A percentile compares a stretch with the other conserved stretches of the same genome.
Evolutionary conservation across 495 filamentous ascomycete genomes (phyloP).

Genomic region (Aspergillus conjunctus): DNA sequence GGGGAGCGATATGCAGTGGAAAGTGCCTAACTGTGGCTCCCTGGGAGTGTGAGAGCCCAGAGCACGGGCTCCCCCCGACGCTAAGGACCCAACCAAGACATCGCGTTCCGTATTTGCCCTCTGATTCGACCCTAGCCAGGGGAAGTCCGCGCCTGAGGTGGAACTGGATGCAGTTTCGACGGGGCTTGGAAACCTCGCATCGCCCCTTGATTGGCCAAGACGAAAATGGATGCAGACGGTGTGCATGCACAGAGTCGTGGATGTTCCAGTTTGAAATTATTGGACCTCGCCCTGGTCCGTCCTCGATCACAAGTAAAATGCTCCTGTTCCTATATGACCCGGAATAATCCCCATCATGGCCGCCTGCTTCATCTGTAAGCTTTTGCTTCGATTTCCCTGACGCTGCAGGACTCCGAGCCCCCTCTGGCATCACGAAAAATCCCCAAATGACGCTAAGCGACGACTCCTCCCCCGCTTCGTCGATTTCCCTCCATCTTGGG

Average conservation of each 20-base stretch:
- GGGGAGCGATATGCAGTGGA: neutral
- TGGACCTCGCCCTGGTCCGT: neutral
- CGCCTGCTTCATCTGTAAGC: neutral
- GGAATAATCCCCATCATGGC: neutral
- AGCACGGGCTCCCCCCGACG: neutral
- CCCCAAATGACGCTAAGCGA: neutral
- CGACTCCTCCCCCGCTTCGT: neutral
- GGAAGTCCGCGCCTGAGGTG: neutral
- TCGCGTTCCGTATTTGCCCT: neutral
- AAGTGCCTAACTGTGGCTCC: neutral
- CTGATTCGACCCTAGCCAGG: conserved; percentile 1
- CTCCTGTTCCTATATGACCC: neutral
- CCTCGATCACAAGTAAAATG: neutral
- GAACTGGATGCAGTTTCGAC: neutral
- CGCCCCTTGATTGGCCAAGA: neutral
- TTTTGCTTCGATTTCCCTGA: neutral
- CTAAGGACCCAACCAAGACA: neutral
- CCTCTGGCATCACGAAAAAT: neutral
- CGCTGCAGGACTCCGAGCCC: neutral
- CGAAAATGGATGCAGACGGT: neutral
- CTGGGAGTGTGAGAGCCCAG: no score
- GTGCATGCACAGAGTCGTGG: neutral
- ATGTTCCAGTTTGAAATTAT: no score
- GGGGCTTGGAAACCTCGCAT: neutral
- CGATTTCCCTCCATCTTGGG: neutral